Percentiles rank a stretch among this genome's conserved stretches.
phyloP scores from a whole-genome alignment of 805 yeast species.

The Lachancea fermentati region DNA sequence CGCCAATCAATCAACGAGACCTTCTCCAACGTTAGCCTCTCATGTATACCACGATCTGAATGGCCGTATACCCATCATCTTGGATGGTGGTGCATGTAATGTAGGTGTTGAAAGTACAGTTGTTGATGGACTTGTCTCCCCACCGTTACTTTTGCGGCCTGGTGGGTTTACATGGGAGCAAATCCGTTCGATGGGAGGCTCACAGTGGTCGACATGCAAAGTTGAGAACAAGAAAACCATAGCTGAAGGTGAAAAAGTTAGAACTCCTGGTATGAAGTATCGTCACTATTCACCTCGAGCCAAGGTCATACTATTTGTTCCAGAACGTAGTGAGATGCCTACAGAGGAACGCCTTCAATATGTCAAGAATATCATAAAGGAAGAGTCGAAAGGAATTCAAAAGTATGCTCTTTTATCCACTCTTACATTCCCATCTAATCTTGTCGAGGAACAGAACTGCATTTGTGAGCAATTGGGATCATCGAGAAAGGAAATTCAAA shows the following conservation, averaged over 20 bases:
- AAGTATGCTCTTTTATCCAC: conserved; percentile 50
- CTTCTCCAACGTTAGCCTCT: conserved; percentile 84
- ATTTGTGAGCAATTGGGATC: conserved; percentile 37
- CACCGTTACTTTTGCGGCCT: conserved; percentile 87
- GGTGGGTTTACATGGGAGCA: conserved; percentile 89
- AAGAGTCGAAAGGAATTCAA: conserved; percentile 12
- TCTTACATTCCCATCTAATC: conserved; percentile 24
- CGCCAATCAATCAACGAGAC: conserved; percentile 93
- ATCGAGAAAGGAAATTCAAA: conserved; percentile 54
- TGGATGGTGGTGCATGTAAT: conserved; percentile 85
- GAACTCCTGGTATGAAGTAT: conserved; percentile 98
- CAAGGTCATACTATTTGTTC: conserved; percentile 60
- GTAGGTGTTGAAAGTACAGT: conserved; percentile 96
- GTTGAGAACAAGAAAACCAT: conserved; percentile 60
- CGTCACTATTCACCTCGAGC: conserved; percentile 92
- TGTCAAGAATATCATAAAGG: conserved; percentile 12
- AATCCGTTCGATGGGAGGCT: conserved; percentile 60
- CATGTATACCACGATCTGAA: conserved; percentile 80
- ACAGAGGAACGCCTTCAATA: conserved; percentile 26
- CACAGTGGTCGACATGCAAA: conserved; percentile 55
- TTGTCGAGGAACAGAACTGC: conserved; percentile 18
- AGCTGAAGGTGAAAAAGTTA: conserved; percentile 59
- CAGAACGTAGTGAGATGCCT: conserved; percentile 40
- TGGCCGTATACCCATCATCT: conserved; percentile 72
- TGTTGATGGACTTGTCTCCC: conserved; percentile 77